Base-by-base conservation (phyloP, 495 filamentous ascomycete species). In the Daldinia vernicosa region DNA sequence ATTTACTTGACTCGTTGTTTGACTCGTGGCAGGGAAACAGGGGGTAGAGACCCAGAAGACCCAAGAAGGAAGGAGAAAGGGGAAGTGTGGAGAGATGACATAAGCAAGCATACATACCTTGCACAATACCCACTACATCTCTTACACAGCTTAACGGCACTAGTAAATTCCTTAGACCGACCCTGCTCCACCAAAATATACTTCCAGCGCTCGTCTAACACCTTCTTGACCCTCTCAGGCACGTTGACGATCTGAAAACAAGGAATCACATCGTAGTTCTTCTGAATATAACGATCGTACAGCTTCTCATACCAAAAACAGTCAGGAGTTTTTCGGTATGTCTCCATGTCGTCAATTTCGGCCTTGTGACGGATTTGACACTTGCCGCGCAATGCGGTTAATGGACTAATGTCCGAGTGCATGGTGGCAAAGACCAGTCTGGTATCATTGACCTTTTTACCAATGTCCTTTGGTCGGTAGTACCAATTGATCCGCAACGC, bases 221-320 rank as follows among this genome's bases (percentile, higher is more conserved):
- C 94, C 78, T 91, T 95, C 76, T 97, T 97, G 74, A 99, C 94
- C 74, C 91, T 91, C 62, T 88, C 89, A 11, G 95, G 95, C 28
- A 99, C 95, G 78, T 99, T 99, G 80, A 98, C 94, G 60, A 99
- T 94, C 77, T 93, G 89, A 50, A 84, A 88, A 1, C 93, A 95
- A 1, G 95, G 95, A 60, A 99, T 94, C 33, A 97, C 92, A 65
- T 98, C 96, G 84, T 98, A 99, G 78, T 93, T 91, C 47, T 97
- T 95, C 73, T 97, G 94, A 55, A 98, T 98, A 81, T 98, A 99
- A 19, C 95, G 90, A 82, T 99, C 95, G 79, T 94, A 98, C 80
- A 98, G 88, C 78, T 97, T 96, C 74, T 97, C 94, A 77, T 92
- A 99, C 91, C 93, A 99, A 76, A 99, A 99, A 69, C 85, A 87